Evolutionary conservation across 768 basidiomycete species (phyloP), one percentile per base, ranked within the genome.

Genomic region (Lentinula boryana): DNA sequence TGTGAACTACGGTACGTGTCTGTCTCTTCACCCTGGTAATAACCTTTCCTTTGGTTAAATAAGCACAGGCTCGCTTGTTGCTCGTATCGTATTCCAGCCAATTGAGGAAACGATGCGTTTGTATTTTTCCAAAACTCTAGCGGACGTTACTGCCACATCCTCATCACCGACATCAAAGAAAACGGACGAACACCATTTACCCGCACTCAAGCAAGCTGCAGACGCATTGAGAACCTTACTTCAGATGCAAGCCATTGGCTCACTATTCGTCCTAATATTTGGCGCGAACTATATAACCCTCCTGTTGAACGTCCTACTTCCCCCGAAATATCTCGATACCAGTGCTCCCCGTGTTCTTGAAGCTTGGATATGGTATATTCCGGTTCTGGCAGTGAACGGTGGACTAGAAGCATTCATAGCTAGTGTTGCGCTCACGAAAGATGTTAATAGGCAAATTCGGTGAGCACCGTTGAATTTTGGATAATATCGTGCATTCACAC

Each of bases 11-110:
- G 97, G 96, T 91, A 56, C 57, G 15, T 33, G 48, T 68, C 35
- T 27, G n/a, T 53, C 15, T 21, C 56, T 18, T 16, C 18, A 48
- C 60, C 5, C 31, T 43, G 15, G 10, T 32, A 32, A 21, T 32
- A n/a, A 46, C 57, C 40, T 40, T 31, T 7, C 0, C 23, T 32
- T 55, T 15, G 23, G 23, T 60, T 60, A 2, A 10, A 18, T 48
- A 13, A 10, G 49, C 9, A 3, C 66, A 96, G 95, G 96, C 54
- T 97, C 96, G 3, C 81, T 98, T 13, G 76, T 97, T 27, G 96
- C 95, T 5, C 87, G 97, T 16, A 89, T 98, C 61, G 68, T 95
- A 27, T 96, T 98, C 69, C 96, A 98, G 66, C 97, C 97, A 0
- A 84, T 98, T 27, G 97, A 99, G 72, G 97, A 99, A 73, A 89